Conservation (phyloP, 148 eudicot species). For the Camellia granthamiana region DNA sequence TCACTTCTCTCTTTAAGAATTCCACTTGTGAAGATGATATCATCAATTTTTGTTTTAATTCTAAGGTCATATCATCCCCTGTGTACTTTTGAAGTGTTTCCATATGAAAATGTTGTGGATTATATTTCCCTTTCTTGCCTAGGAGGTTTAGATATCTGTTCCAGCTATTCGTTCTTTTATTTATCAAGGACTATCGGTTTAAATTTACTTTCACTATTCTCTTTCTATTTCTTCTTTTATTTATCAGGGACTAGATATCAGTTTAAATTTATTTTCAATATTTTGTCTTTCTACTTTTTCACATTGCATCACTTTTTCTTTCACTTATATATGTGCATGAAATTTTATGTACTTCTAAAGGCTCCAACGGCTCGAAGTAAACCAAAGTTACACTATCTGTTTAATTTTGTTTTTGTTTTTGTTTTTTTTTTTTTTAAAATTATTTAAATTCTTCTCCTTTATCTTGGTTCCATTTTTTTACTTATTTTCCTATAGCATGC, state of each 20-base stretch:
- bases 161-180: neutral
- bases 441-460: too few species aligned
- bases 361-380: too few species aligned
- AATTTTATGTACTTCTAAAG: too few species aligned
- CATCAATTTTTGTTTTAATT: neutral
- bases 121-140: neutral
- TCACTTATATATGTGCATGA: too few species aligned
- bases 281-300: too few species aligned
- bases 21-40: neutral
- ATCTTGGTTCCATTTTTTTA: neutral
- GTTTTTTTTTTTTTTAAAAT: too few species aligned
- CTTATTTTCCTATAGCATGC: too few species aligned
- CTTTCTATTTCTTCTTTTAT: neutral
- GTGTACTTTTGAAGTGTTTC: neutral
- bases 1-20: constrained; percentile 6
- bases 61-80: neutral
- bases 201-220: too few species aligned
- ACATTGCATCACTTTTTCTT: too few species aligned
- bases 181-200: neutral
- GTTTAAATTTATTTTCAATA: too few species aligned
- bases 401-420: too few species aligned
- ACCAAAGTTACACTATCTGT: too few species aligned
- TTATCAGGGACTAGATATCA: neutral
- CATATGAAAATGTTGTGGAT: neutral
- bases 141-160: neutral